Evolutionary conservation across 2,329 filamentous ascomycete species (phyloP), one percentile per base, ranked within the genome.

Genomic region (Apiospora phragmitis): DNA sequence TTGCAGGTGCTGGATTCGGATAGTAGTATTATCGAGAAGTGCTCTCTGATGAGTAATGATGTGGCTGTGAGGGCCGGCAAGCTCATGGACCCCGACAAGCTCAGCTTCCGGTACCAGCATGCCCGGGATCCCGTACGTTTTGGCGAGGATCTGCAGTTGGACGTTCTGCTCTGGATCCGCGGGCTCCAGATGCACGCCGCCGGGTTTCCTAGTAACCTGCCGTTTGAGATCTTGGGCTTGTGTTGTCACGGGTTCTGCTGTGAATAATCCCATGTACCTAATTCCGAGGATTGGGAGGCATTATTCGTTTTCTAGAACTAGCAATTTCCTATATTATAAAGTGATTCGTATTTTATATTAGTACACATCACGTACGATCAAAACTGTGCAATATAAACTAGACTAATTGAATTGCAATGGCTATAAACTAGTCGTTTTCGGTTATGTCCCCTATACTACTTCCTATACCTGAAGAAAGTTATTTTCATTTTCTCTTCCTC

Each of bases 201-300:
- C 3, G 70, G 70, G 4, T 71, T 70, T 16, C 70, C 70, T 18
- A 43, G 65, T 4, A 71, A 68, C n/a, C 21, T 71, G 68, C 70
- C 70, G 4, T 71, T 71, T n/a, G 51, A 70, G 47, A 70, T 71
- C 14, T 65, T 70, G 16, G 70, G 70, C 1, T 24, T 71, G 8
- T 67, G 65, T n/a, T 71, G 70, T n/a, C 70, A 71, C n/a, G 70
- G 68, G 1, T 71, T 71, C 35, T 71, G 70, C 26, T 9, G 26
- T 29, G 41, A 38, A 2, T 62, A n/a, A 29, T n/a, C n/a, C 0
- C 11, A 4, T 55, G 0, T 21, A 4, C 24, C 9, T 47, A 47
- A 47, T 7, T 11, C 21, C 21, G n/a, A 47, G 21, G 43, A 16
- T 3, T 24, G 14, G 41, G 11, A 14, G 16, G 41, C 41, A 43